Base-by-base conservation (phyloP, 805 yeast species). In the Wickerhamomyces silvicola region DNA sequence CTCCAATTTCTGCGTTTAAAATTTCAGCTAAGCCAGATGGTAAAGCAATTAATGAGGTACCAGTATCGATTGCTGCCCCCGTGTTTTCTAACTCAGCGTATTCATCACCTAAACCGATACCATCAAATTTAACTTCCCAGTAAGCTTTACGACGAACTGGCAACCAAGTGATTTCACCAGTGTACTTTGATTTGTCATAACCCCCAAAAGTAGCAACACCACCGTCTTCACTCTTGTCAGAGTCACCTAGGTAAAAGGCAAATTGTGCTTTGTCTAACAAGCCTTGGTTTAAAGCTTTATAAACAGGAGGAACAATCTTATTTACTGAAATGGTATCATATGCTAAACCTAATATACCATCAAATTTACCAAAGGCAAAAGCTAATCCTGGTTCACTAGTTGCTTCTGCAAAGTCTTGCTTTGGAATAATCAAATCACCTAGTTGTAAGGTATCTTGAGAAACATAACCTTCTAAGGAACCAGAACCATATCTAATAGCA, bases 81-180 rank as follows among this genome's bases (percentile, higher is more conserved):
- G 87, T 79, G 53, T 66, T 67, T 46, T 71, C 74, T 53, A 92
- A 75, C 48, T 70, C 75, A 31, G 97, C 96, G 54, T 73, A 83
- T 65, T 92, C 95, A 46, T 82, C 83, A 52, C 98, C 98, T 42
- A 92, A 72, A 27, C 88, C 84, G 57, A 92, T 70, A 48, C 95
- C 88, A 49, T 86, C 86, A 48, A 92, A 81, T 48, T 81, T 75
- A 39, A 92, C 98, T 71, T 92, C 98, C 98, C 98, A 92, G 75
- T 92, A 92, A 21, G 97, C 98, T 78, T 88, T 87, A 74, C 98
- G 85, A 71, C 98, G 86, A 41, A 92, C 94, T 38, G 98, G 98
- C 63, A 92, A 74, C 87, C 94, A 87, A 32, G 90, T 83, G 52
- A 92, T 72, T 47, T 90, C 76, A 45, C 98, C 98, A 30, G 67